phyloP scores from a whole-genome alignment of 2,329 filamentous ascomycete species.

The Thelonectria discophora region DNA sequence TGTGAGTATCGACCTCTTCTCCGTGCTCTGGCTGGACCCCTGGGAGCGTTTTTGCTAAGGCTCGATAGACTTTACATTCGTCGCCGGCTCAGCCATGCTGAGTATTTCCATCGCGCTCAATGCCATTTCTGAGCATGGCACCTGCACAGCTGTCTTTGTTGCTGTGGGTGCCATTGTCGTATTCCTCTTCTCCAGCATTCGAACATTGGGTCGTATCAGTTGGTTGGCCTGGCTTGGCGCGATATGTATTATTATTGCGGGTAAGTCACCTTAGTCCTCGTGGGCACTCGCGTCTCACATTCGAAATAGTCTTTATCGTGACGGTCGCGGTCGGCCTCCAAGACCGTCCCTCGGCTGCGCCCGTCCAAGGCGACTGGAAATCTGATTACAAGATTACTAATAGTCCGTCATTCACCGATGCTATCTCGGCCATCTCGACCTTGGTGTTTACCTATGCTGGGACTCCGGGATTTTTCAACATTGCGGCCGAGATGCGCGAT shows the following conservation, averaged over 20 bases:
- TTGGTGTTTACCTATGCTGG: not conserved
- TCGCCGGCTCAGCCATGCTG: slow-evolving; percentile 33
- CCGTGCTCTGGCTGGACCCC: not conserved
- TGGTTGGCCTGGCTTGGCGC: slow-evolving; percentile 47
- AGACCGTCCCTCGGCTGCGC: not conserved
- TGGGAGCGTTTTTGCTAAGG: not conserved
- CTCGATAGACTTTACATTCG: slow-evolving; percentile 7
- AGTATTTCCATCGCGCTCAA: slow-evolving; percentile 54
- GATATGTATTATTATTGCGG: slow-evolving; percentile 28
- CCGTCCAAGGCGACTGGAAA: not conserved
- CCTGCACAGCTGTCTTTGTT: slow-evolving; percentile 53
- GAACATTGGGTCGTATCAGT: slow-evolving; percentile 44
- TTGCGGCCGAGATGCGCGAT: slow-evolving; percentile 2
- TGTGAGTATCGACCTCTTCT: slow-evolving; percentile 34
- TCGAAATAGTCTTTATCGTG: not conserved
- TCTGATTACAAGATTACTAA: not conserved
- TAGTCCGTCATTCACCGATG: not conserved
- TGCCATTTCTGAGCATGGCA: slow-evolving; percentile 50
- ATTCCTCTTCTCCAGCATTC: slow-evolving; percentile 46
- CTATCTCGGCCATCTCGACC: slow-evolving; percentile 1
- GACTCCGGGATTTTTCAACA: not conserved
- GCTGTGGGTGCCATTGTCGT: slow-evolving; percentile 45
- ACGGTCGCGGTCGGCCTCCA: not conserved
- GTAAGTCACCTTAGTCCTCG: slow-evolving; percentile 12
- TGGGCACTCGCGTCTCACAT: not conserved